Evolutionary conservation across 2,329 filamentous ascomycete genomes (phyloP), one percentile per base, ranked within the genome.

Genomic region (Chaetothyriales sp.): DNA sequence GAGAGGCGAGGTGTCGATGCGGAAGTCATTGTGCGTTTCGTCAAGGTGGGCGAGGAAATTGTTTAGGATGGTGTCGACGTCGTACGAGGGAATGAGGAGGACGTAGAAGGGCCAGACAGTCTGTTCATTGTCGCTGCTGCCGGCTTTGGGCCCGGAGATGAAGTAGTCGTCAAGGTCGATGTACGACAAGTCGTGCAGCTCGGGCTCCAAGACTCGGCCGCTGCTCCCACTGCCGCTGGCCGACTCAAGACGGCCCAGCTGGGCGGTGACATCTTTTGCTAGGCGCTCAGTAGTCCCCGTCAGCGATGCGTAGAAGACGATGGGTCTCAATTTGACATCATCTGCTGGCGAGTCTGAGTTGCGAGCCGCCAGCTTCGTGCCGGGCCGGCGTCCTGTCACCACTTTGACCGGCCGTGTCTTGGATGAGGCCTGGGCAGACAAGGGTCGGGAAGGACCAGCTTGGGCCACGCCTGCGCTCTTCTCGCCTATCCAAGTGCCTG

Each of bases 11-110:
- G 89, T 95, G 62, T 97, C 89, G 59, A 98, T 94, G 53, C 90
- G 81, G 73, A 97, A 97, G 67, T 98, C 92, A 69, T 97, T 82
- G 65, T 97, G 90, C 0, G 89, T 97, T 66, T 98, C 90, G 64
- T 85, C 77, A 5, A 98, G 71, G 65, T 95, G 88, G 57, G 87
- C 82, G 20, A 97, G 73, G 65, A 97, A 89, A 15, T 81, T 90
- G 63, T 89, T 85, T 59, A 95, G 80, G 59, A 94, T 85, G 6
- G 86, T 90, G 63, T 95, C 90, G 62, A 95, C 95, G 64, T 97
- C 94, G 73, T 95, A 97, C 57, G 86, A 89, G 0, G 90, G 92
- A 3, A 95, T 69, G 40, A 97, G 70, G 51, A 97, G 75, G 43
- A 94, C 73, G 68, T 97, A 98, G 61, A 95, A 82, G 60, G 69